Evolutionary conservation across 805 yeast genomes (phyloP).

Genomic region (Nematodospora valgi): DNA sequence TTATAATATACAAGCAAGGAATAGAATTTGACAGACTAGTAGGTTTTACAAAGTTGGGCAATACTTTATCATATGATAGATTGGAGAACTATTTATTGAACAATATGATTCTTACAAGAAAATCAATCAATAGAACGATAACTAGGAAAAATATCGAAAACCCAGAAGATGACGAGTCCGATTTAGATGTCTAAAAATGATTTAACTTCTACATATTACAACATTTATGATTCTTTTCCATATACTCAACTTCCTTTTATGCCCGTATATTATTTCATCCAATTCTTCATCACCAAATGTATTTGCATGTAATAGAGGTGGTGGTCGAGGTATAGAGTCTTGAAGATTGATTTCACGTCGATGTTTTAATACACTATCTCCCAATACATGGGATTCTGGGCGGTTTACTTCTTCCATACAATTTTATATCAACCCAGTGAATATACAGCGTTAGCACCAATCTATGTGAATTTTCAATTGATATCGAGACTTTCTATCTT

Average conservation of each 20-base stretch:
- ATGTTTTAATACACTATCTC: constrained; percentile 8
- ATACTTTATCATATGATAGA: constrained; percentile 42
- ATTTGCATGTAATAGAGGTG: constrained; percentile 3
- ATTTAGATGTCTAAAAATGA: constrained; percentile 7
- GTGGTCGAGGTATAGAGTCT: not conserved
- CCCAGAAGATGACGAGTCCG: constrained; percentile 8
- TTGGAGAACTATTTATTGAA: constrained; percentile 40
- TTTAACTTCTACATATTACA: constrained; percentile 5
- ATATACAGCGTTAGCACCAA: no score
- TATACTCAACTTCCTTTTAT: constrained; percentile 1
- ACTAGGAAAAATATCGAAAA: not conserved
- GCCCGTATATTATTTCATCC: constrained; percentile 8
- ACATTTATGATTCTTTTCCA: constrained; percentile 6
- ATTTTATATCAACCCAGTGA: no score
- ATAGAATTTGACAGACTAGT: constrained; percentile 56
- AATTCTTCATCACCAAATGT: constrained; percentile 7
- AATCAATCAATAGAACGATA: constrained; percentile 11
- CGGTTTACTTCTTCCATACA: no score
- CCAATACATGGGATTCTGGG: constrained; percentile 5
- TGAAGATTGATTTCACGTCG: constrained; percentile 2
- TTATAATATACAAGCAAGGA: constrained; percentile 59
- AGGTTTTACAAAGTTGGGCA: constrained; percentile 65
- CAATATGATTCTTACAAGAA: constrained; percentile 16
- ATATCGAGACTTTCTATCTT: no score
- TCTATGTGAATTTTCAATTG: no score